Percentiles rank a stretch among this genome's conserved stretches.
phyloP scores from a whole-genome alignment of 2,329 filamentous ascomycete species.

The Penicillium janthinellum region DNA sequence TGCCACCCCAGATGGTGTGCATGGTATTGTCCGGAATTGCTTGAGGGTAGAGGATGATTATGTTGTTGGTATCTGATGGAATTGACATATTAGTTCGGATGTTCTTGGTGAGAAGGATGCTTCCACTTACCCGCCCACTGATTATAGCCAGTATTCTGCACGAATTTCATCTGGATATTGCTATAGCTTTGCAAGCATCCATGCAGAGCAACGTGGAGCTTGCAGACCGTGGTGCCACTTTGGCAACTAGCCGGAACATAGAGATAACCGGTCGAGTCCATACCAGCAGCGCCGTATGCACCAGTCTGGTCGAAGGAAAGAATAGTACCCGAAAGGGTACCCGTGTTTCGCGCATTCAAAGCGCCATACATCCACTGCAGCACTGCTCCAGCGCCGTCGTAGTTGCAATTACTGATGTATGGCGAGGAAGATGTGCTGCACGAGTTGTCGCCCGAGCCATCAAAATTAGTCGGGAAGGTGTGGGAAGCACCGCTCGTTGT shows the following conservation, averaged over 20 bases:
- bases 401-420: constrained; percentile 22
- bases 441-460: constrained; percentile 16
- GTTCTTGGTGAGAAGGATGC: background rate
- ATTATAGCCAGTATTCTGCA: constrained; percentile 22
- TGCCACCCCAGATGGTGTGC: constrained; percentile 14
- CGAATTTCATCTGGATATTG: constrained; percentile 11
- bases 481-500: constrained; percentile 14
- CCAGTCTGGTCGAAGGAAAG: constrained; percentile 18
- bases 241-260: constrained; percentile 18
- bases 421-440: constrained; percentile 14
- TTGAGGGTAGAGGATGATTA: constrained; percentile 1
- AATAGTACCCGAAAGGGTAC: constrained; percentile 6
- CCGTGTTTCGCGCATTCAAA: constrained; percentile 7
- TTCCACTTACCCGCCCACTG: constrained; percentile 15
- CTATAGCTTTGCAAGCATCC: constrained; percentile 18
- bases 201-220: constrained; percentile 21
- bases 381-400: constrained; percentile 22
- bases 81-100: background rate
- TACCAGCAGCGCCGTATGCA: constrained; percentile 16
- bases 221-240: constrained; percentile 12
- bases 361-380: constrained; percentile 18
- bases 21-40: constrained; percentile 8
- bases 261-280: constrained; percentile 19
- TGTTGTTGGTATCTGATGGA: constrained; percentile 1
- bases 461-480: constrained; percentile 21